phyloP scores from a whole-genome alignment of 768 basidiomycete species.

The Brasilioporus rufonigricans region DNA sequence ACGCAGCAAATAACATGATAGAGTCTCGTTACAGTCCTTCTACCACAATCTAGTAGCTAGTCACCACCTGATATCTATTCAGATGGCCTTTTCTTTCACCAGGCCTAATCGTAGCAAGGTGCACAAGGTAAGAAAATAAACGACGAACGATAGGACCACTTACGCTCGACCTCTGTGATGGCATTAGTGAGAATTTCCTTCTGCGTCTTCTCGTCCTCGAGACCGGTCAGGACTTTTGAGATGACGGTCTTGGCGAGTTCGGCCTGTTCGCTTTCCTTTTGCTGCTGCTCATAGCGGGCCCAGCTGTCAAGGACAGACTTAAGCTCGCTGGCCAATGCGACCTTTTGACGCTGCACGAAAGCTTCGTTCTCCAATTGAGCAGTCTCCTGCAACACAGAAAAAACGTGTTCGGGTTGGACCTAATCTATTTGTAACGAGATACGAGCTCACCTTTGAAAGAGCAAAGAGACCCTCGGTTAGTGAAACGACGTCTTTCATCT shows the following conservation, averaged over 20 bases:
- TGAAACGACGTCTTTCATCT: slow-evolving; percentile 94
- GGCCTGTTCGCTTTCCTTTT: slow-evolving; percentile 94
- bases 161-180: slow-evolving; percentile 89
- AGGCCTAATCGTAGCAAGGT: slow-evolving; percentile 53
- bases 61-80: slow-evolving; percentile 25
- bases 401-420: not conserved
- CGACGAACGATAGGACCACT: slow-evolving; percentile 36
- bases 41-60: slow-evolving; percentile 32
- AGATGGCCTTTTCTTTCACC: slow-evolving; percentile 91
- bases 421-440: not conserved
- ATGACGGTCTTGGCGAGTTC: slow-evolving; percentile 88
- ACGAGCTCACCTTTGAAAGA: slow-evolving; percentile 73
- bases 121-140: not conserved
- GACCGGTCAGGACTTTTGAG: slow-evolving; percentile 76
- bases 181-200: slow-evolving; percentile 77
- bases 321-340: slow-evolving; percentile 81
- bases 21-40: slow-evolving; percentile 9
- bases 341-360: slow-evolving; percentile 89
- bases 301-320: slow-evolving; percentile 96
- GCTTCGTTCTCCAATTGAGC: slow-evolving; percentile 86
- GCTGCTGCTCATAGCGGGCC: slow-evolving; percentile 96
- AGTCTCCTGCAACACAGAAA: slow-evolving; percentile 62
- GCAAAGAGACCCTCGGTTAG: slow-evolving; percentile 89
- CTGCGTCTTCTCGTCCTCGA: slow-evolving; percentile 89
- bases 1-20: not conserved